Conservation (phyloP, 2,329 filamentous ascomycete genomes). For the Aspergillus ochraceus region DNA sequence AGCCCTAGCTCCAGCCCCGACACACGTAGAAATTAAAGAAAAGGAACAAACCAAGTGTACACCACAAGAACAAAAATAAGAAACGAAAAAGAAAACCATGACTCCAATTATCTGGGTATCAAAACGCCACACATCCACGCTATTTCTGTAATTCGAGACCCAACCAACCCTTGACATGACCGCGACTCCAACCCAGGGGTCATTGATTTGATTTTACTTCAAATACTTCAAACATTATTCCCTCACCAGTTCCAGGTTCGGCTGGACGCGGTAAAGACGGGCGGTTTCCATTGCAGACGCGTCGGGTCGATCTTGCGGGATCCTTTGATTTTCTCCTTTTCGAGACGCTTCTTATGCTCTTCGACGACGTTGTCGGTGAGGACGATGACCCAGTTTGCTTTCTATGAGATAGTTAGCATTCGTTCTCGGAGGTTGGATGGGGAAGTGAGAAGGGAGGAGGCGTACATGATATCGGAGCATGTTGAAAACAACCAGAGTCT, state of each 20-base stretch:
- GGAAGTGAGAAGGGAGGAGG: background rate
- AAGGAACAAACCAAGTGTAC: background rate
- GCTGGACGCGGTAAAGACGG: slow-evolving; percentile 84
- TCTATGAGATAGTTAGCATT: slow-evolving; percentile 43
- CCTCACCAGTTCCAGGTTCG: slow-evolving; percentile 90
- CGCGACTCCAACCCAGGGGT: background rate
- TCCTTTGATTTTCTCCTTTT: slow-evolving; percentile 77
- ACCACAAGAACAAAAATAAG: background rate
- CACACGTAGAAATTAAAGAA: background rate
- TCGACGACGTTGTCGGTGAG: slow-evolving; percentile 79
- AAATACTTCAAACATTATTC: background rate
- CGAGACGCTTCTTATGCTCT: slow-evolving; percentile 67
- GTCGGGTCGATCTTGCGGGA: slow-evolving; percentile 72
- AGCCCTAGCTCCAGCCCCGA: background rate
- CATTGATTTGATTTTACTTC: background rate
- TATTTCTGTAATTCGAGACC: background rate
- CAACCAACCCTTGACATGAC: background rate
- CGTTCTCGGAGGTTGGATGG: background rate
- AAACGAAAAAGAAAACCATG: background rate
- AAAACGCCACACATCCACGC: background rate
- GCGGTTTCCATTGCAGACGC: slow-evolving; percentile 90
- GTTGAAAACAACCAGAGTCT: slow-evolving; percentile 88
- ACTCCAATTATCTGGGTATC: slow-evolving; percentile 3
- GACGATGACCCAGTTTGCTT: slow-evolving; percentile 95
- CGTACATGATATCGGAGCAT: slow-evolving; percentile 85